Conservation (phyloP, 164 flowering plant genomes). For the Nymphaea thermarum region DNA sequence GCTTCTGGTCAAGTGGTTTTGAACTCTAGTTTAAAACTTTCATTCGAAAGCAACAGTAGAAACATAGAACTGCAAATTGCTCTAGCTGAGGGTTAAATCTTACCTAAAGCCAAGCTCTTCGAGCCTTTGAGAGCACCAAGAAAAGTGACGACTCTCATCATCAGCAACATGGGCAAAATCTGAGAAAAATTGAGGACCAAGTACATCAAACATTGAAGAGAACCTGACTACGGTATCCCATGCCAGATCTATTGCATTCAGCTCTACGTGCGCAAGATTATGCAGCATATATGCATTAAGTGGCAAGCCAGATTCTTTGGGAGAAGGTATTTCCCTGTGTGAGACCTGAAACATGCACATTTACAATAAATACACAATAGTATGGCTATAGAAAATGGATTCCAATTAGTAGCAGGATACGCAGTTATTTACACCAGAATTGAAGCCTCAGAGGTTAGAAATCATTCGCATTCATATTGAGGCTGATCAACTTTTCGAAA, state of each 20-base stretch:
- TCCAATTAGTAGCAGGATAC: not conserved
- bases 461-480: not conserved
- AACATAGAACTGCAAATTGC: not conserved
- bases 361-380: not conserved
- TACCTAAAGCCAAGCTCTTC: conserved; percentile 88
- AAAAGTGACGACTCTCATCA: conserved; percentile 95
- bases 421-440: not conserved
- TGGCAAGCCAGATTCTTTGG: conserved; percentile 77
- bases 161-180: conserved; percentile 98
- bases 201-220: conserved; percentile 48
- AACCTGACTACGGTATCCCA: conserved; percentile 99
- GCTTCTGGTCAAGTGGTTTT: not conserved
- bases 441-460: not conserved
- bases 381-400: not conserved
- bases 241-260: conserved; percentile 94
- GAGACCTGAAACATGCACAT: conserved; percentile 41
- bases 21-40: no score
- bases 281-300: conserved; percentile 93
- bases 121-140: conserved; percentile 91
- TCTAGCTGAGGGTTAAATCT: conserved; percentile 5
- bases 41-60: not conserved
- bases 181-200: conserved; percentile 76
- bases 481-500: no score
- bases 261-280: conserved; percentile 97
- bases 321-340: conserved; percentile 79